Conservation (phyloP, 345 rosid genomes). For the Psidium friedrichsthalianum region DNA sequence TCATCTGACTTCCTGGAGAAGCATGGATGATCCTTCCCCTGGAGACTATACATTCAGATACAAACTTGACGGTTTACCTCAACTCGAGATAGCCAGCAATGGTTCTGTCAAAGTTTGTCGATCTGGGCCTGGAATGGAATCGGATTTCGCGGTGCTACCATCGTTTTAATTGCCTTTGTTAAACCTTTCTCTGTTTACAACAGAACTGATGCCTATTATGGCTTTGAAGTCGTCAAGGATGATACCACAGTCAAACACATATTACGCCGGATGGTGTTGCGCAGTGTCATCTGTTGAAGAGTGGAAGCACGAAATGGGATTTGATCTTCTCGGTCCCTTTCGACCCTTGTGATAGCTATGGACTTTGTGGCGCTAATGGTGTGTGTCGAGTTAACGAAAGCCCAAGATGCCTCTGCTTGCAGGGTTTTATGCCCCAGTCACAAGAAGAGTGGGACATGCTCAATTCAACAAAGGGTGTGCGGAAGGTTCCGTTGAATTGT, state of each 20-base stretch:
- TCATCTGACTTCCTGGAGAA: slow-evolving; percentile 14
- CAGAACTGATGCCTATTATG: slow-evolving; percentile 5
- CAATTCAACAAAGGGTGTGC: slow-evolving; percentile 9
- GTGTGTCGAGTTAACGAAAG: not conserved
- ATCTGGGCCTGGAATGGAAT: slow-evolving; percentile 29
- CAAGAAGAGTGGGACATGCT: slow-evolving; percentile 11
- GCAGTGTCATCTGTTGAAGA: not conserved
- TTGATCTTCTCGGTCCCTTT: not conserved
- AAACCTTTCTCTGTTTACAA: not conserved
- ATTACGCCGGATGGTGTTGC: not conserved
- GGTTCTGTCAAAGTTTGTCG: not conserved
- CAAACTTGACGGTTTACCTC: slow-evolving; percentile 14
- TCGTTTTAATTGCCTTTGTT: not conserved
- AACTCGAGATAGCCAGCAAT: not conserved
- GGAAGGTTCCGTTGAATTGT: not conserved
- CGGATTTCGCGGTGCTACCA: slow-evolving; percentile 2
- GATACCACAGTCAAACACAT: not conserved
- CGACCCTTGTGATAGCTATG: not conserved
- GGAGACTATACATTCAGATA: slow-evolving; percentile 7
- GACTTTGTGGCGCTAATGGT: not conserved
- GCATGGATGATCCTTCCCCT: slow-evolving; percentile 10
- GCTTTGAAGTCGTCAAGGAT: not conserved
- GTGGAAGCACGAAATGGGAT: not conserved
- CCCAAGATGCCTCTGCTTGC: slow-evolving; percentile 10
- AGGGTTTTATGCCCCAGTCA: slow-evolving; percentile 21